Conservation (phyloP, 2,329 filamentous ascomycete species). For the Ophiostoma himal-ulmi region DNA sequence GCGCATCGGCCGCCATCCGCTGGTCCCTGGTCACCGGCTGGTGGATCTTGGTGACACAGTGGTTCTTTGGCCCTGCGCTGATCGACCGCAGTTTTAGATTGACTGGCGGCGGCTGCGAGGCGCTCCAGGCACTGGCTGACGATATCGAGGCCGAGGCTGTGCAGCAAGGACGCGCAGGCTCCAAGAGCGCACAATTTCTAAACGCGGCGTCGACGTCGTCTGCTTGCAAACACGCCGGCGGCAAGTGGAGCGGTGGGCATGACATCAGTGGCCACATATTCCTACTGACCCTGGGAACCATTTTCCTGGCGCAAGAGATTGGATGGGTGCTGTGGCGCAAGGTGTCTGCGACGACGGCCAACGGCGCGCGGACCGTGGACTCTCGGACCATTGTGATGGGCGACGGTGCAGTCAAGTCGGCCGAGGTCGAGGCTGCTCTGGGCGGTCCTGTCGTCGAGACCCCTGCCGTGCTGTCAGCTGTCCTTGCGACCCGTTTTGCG, state of each 20-base stretch:
- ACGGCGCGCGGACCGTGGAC: slow-evolving; percentile 41
- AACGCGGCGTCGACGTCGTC: slow-evolving; percentile 58
- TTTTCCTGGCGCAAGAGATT: slow-evolving; percentile 76
- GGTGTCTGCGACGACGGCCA: slow-evolving; percentile 19
- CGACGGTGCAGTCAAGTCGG: slow-evolving; percentile 61
- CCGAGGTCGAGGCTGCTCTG: slow-evolving; percentile 42
- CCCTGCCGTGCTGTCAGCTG: slow-evolving; percentile 19
- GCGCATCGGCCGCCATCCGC: slow-evolving; percentile 53
- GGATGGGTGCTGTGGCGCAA: slow-evolving; percentile 50
- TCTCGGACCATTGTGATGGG: slow-evolving; percentile 60
- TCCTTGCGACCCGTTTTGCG: slow-evolving; percentile 41
- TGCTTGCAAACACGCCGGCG: slow-evolving; percentile 76
- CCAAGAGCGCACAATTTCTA: background rate
- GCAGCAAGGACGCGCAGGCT: background rate
- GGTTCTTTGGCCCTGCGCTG: slow-evolving; percentile 87
- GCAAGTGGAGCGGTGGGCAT: slow-evolving; percentile 85
- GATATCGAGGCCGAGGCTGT: slow-evolving; percentile 35
- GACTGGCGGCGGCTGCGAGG: slow-evolving; percentile 78
- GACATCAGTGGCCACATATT: slow-evolving; percentile 97
- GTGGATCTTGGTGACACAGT: slow-evolving; percentile 89
- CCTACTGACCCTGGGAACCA: slow-evolving; percentile 76
- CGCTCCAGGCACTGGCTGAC: slow-evolving; percentile 43
- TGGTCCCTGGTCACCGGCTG: slow-evolving; percentile 67
- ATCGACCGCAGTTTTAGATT: slow-evolving; percentile 87
- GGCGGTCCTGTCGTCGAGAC: slow-evolving; percentile 28